Conservation (phyloP, 1,284 basidiomycete genomes). For the Athelia sp. region DNA sequence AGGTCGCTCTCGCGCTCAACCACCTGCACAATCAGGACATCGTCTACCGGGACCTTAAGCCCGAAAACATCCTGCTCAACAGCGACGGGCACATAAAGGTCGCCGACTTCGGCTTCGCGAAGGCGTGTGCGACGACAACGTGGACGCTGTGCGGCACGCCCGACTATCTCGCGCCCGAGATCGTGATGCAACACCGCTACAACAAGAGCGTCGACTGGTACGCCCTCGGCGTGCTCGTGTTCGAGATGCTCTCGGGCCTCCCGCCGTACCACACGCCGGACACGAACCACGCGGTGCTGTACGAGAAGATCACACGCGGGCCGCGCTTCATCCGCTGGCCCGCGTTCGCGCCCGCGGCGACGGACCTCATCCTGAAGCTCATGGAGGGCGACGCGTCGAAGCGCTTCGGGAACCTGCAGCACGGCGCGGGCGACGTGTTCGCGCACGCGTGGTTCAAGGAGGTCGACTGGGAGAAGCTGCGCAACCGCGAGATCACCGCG, state of each 20-base stretch:
- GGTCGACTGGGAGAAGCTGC: slow-evolving; percentile 90
- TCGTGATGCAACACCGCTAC: slow-evolving; percentile 88
- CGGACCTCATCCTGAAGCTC: slow-evolving; percentile 86
- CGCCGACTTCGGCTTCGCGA: slow-evolving; percentile 98
- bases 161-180: slow-evolving; percentile 94
- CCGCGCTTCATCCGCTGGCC: slow-evolving; percentile 81
- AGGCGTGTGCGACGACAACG: slow-evolving; percentile 84
- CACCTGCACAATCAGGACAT: slow-evolving; percentile 90
- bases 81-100: slow-evolving; percentile 97
- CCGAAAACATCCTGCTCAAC: slow-evolving; percentile 93
- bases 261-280: slow-evolving; percentile 74
- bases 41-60: slow-evolving; percentile 97
- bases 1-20: slow-evolving; percentile 93
- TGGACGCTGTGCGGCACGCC: slow-evolving; percentile 99
- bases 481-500: slow-evolving; percentile 87
- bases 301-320: slow-evolving; percentile 82
- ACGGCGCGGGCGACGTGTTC: slow-evolving; percentile 95
- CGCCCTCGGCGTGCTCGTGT: slow-evolving; percentile 93
- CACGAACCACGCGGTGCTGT: slow-evolving; percentile 59
- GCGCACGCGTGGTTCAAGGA: slow-evolving; percentile 96
- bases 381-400: slow-evolving; percentile 89
- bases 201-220: slow-evolving; percentile 99
- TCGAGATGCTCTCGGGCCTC: slow-evolving; percentile 92
- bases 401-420: slow-evolving; percentile 88
- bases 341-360: slow-evolving; percentile 80